Conservation (phyloP, 176 grass and related monocot species). For the Pontederia paniculata region DNA sequence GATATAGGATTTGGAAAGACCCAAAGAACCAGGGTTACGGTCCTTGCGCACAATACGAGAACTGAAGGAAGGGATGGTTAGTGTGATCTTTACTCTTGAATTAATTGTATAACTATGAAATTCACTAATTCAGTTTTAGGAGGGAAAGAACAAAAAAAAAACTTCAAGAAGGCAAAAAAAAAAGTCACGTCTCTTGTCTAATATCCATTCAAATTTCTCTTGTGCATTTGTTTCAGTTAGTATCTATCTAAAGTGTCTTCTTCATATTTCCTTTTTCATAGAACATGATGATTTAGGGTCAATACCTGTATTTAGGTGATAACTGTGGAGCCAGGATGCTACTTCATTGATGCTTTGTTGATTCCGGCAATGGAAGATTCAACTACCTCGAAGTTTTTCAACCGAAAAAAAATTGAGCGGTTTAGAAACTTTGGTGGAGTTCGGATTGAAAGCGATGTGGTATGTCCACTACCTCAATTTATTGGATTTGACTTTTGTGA, state of each 20-base stretch:
- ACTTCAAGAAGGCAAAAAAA: too few relatives aligned
- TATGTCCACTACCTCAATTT: slow-evolving; percentile 23
- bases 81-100: slow-evolving; percentile 20
- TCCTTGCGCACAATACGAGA: slow-evolving; percentile 61
- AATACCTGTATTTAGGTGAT: slow-evolving; percentile 61
- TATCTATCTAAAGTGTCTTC: too few relatives aligned
- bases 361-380: slow-evolving; percentile 41
- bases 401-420: slow-evolving; percentile 51
- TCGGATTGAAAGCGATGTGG: slow-evolving; percentile 92
- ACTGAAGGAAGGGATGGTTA: slow-evolving; percentile 87
- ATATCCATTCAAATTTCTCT: not conserved
- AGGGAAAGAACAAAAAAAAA: too few relatives aligned
- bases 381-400: slow-evolving; percentile 59
- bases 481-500: not conserved
- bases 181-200: too few relatives aligned
- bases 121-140: not conserved
- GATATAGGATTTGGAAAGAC: slow-evolving; percentile 70
- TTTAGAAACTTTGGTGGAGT: slow-evolving; percentile 81
- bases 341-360: slow-evolving; percentile 78
- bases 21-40: slow-evolving; percentile 69
- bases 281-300: slow-evolving; percentile 8
- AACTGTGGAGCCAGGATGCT: slow-evolving; percentile 90
- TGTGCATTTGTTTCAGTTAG: not conserved
- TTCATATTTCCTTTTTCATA: too few relatives aligned
- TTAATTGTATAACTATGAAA: not conserved